Evolutionary conservation across 176 grass and related monocot species (phyloP), one percentile per base, ranked within the genome.

Genomic region (Saccharum spontaneum): DNA sequence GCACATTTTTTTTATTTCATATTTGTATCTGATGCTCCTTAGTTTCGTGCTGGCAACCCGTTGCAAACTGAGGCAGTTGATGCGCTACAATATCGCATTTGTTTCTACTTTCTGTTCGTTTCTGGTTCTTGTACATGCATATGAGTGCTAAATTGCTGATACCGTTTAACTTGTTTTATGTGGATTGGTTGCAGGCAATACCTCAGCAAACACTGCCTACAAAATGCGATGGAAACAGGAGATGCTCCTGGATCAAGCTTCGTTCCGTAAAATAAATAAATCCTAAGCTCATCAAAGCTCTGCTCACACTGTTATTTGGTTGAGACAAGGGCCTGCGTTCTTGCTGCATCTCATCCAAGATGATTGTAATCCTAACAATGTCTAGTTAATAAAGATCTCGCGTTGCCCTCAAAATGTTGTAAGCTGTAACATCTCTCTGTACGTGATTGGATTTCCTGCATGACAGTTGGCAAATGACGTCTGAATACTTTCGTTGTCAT

Each of bases 121-220:
- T 46, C 4, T 46, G 41, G 20, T 28, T 41, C 20, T 43, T 73
- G 40, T 8, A 7, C 11, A 44, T 50, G 24, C 16, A 13, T 63
- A 41, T 71, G 33, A 43, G 6, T 22, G 16, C 13, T 67, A 6
- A 0, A n/a, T 40, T 76, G 55, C 23, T 18, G 24, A 24, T 37
- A 20, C 9, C 1, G 6, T 55, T 11, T 24, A 33, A 18, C 8
- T n/a, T 26, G 18, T 82, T 30, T 14, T 14, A 3, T 20, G 17
- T 86, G 34, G 9, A 71, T 71, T 82, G 26, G 26, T 83, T 90
- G 66, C 84, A 90, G 88, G 88, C 16, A 57, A 54, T 71, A 80
- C 13, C 6, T 28, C 8, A 8, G n/a, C 59, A 61, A 38, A 60
- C 33, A 55, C 49, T 9, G 2, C 48, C 38, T 36, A 1, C 68